Evolutionary conservation across 345 rosid genomes (phyloP).

Genomic region (Alliaria petiolata): DNA sequence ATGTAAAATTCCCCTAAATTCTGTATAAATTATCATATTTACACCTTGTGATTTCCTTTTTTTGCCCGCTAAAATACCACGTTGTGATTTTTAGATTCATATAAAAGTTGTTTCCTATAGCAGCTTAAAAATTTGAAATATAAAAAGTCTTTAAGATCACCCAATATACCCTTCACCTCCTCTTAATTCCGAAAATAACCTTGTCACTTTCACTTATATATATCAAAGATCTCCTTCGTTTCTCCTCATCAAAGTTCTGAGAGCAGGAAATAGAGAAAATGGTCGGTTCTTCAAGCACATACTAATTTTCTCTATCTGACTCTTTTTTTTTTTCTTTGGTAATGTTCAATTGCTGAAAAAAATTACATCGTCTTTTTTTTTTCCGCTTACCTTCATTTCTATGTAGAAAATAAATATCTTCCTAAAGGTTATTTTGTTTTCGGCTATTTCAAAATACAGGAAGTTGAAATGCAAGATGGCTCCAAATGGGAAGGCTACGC

Average conservation of each 20-base stretch:
- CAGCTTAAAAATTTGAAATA: background rate
- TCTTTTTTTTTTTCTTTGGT: background rate
- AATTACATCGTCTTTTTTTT: no score
- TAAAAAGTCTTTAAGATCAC: background rate
- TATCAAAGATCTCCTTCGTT: background rate
- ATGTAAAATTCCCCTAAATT: no score
- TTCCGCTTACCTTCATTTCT: no score
- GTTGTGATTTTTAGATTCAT: no score
- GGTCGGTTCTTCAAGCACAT: conserved; percentile 44
- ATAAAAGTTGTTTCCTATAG: background rate
- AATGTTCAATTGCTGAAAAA: no score
- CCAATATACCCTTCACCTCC: background rate
- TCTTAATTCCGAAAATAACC: conserved; percentile 24
- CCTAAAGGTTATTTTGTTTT: no score
- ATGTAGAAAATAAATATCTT: no score
- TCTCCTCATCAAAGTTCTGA: background rate
- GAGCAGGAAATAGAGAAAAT: conserved; percentile 20
- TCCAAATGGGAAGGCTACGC: conserved; percentile 66
- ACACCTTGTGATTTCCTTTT: no score
- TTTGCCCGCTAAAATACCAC: background rate
- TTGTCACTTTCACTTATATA: conserved; percentile 24
- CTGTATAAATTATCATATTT: no score
- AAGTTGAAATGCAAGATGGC: conserved; percentile 28
- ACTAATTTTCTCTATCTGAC: background rate
- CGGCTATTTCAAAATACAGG: conserved; percentile 28